phyloP scores from a whole-genome alignment of 2,329 filamentous ascomycete genomes.

The Cryoendolithus antarcticus region DNA sequence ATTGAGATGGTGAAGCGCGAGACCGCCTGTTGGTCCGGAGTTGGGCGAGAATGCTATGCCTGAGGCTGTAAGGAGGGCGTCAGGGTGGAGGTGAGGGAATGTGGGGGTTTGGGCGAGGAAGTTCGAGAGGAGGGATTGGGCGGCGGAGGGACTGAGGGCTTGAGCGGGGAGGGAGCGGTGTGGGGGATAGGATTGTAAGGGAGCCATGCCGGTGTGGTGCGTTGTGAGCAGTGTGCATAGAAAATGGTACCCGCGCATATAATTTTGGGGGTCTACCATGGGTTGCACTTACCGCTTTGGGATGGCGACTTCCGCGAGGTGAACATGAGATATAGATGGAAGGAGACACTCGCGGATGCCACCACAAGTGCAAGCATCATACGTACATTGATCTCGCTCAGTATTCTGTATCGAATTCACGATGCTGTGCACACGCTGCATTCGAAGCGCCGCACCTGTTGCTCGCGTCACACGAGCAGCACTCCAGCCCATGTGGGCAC shows the following conservation, averaged over 20 bases:
- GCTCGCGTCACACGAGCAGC: slow-evolving; percentile 2
- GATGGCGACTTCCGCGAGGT: neutral
- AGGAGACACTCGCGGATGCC: neutral
- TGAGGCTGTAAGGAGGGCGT: slow-evolving; percentile 30
- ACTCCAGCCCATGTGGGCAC: slow-evolving; percentile 2
- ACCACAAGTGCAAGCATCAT: neutral
- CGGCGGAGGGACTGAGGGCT: slow-evolving; percentile 22
- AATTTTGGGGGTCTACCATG: neutral
- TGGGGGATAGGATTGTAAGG: slow-evolving; percentile 23
- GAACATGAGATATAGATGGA: neutral
- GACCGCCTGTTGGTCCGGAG: slow-evolving; percentile 31
- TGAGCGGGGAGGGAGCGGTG: slow-evolving; percentile 19
- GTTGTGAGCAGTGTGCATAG: neutral
- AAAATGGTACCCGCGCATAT: neutral
- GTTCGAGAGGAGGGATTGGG: slow-evolving; percentile 25
- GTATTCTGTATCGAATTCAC: too few relatives aligned
- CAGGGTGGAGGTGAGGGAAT: slow-evolving; percentile 36
- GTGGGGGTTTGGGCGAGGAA: slow-evolving; percentile 30
- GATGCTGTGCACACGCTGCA: slow-evolving; percentile 11
- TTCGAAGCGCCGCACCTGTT: slow-evolving; percentile 6
- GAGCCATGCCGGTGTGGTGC: slow-evolving; percentile 5
- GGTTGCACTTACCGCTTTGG: slow-evolving; percentile 1
- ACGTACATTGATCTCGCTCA: too few relatives aligned
- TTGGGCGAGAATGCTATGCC: slow-evolving; percentile 31
- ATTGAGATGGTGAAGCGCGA: slow-evolving; percentile 41